These are phyloP conservation scores for Carex littledalei DNA, from an alignment of 176 grass and related monocot species.

Conservation along the genomic window DNA sequence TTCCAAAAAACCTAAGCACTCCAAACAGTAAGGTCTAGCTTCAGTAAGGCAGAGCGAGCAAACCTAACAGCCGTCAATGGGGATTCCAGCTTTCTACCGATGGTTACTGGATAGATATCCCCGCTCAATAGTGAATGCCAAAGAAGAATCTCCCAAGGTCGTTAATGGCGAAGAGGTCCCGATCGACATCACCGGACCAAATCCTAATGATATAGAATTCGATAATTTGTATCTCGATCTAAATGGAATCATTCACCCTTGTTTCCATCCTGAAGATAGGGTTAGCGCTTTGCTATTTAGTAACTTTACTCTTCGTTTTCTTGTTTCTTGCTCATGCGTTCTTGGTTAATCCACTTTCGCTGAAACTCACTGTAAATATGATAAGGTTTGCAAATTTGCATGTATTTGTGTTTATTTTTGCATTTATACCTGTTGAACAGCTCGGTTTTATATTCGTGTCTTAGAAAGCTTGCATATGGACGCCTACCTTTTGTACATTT, in stretches of 20 bases:
- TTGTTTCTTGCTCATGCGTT: not conserved
- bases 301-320: not conserved
- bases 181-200: conserved; percentile 25
- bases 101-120: conserved; percentile 31
- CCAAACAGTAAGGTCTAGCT: not conserved
- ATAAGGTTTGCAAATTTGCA: not conserved
- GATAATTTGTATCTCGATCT: conserved; percentile 53
- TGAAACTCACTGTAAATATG: not conserved
- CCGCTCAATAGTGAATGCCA: conserved; percentile 17
- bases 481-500: not conserved
- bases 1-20: not conserved
- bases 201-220: conserved; percentile 43
- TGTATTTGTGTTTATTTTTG: not conserved
- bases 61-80: conserved; percentile 21
- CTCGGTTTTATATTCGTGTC: not conserved
- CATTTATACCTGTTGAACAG: not conserved
- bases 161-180: conserved; percentile 32
- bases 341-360: not conserved
- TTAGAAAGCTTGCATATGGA: not conserved
- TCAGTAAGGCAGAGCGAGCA: not conserved
- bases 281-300: conserved; percentile 4
- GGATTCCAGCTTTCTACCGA: conserved; percentile 40
- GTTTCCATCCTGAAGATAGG: conserved; percentile 39
- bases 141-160: conserved; percentile 7
- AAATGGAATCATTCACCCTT: conserved; percentile 48